Conservation (phyloP, 2,329 filamentous ascomycete genomes). For the Orbilia oligospora region DNA sequence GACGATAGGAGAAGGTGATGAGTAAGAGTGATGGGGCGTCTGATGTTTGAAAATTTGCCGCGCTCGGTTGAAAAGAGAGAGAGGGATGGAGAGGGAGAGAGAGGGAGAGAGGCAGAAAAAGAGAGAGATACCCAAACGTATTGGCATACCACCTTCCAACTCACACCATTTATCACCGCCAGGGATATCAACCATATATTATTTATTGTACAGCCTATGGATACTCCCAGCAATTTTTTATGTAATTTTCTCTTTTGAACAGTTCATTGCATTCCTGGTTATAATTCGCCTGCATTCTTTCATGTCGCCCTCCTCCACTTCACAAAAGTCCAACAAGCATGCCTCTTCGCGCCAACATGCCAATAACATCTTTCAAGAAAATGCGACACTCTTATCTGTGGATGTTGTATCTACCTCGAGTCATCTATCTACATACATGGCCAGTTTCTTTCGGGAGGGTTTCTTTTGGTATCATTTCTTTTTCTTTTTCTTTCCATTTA, state of each 20-base stretch:
- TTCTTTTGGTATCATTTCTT: slow-evolving; percentile 3
- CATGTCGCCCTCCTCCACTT: neutral
- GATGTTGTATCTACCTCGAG: slow-evolving; percentile 20
- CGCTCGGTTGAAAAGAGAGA: neutral
- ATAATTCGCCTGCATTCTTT: slow-evolving; percentile 23
- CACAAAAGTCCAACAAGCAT: slow-evolving; percentile 22
- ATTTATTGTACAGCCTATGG: slow-evolving; percentile 42
- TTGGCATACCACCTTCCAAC: slow-evolving; percentile 12
- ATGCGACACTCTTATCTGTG: slow-evolving; percentile 21
- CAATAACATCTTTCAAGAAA: slow-evolving; percentile 27
- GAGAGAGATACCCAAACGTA: slow-evolving; percentile 19
- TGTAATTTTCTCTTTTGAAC: slow-evolving; percentile 7
- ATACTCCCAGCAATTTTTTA: slow-evolving; percentile 27
- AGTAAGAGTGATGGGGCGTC: neutral
- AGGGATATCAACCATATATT: slow-evolving; percentile 31
- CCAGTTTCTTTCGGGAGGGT: neutral
- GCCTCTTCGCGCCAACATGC: slow-evolving; percentile 29
- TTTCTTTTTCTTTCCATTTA: slow-evolving; percentile 11
- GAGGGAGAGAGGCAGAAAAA: no score
- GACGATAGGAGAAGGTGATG: slow-evolving; percentile 32
- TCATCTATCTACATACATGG: slow-evolving; percentile 2
- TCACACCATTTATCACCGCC: slow-evolving; percentile 10
- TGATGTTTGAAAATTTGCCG: slow-evolving; percentile 20
- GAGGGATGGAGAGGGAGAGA: neutral
- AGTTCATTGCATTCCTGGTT: slow-evolving; percentile 31